Evolutionary conservation across 208 protist genomes (phyloP).

Genomic region (Leishmania guyanensis): DNA sequence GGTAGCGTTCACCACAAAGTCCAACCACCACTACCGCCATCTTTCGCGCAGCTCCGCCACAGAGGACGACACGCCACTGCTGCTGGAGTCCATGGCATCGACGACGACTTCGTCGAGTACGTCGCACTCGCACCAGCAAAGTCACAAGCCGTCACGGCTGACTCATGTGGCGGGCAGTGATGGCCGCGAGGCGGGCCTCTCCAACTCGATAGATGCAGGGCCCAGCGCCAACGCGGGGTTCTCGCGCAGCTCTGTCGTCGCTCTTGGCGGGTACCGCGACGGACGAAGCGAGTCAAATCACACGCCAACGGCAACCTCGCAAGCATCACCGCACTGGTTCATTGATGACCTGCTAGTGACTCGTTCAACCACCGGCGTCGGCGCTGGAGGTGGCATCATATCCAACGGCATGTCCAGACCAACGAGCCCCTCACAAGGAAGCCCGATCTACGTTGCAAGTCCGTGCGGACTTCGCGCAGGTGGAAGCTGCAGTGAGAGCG

Average conservation of each 20-base stretch:
- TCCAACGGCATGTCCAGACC: not conserved
- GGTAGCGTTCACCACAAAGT: not conserved
- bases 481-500: constrained; percentile 4
- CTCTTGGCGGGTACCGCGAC: not conserved
- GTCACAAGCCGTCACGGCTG: not conserved
- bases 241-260: not conserved
- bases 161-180: not conserved
- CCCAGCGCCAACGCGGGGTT: constrained; percentile 3
- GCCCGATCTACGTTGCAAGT: constrained; percentile 8
- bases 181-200: not conserved
- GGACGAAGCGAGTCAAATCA: not conserved
- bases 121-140: constrained; percentile 4
- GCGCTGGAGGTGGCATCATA: not conserved
- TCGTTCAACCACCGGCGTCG: not conserved
- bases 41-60: constrained; percentile 8
- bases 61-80: constrained; percentile 3
- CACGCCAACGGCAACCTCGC: not conserved
- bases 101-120: not conserved
- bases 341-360: constrained; percentile 1
- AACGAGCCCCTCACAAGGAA: constrained; percentile 10
- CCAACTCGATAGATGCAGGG: not conserved
- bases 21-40: constrained; percentile 2
- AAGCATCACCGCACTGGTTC: not conserved
- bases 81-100: constrained; percentile 16
- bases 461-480: not conserved